Conservation (phyloP, 2,329 filamentous ascomycete genomes). For the Bipolaris cookei region DNA sequence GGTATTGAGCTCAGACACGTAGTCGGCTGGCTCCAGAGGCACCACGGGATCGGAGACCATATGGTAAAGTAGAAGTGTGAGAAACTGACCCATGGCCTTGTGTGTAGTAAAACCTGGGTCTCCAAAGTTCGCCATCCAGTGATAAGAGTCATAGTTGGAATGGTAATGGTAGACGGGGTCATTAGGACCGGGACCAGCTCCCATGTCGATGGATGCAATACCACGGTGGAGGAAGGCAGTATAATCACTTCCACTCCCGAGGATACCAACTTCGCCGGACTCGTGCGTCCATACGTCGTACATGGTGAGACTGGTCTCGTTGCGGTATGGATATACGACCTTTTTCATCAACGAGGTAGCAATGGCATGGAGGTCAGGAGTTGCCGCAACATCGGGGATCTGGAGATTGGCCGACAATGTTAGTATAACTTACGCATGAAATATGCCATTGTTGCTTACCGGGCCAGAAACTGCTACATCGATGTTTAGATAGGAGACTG, state of each 20-base stretch:
- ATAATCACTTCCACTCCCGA: constrained; percentile 57
- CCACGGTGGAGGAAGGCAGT: constrained; percentile 56
- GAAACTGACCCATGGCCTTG: constrained; percentile 57
- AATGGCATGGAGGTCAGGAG: constrained; percentile 52
- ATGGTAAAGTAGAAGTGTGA: constrained; percentile 53
- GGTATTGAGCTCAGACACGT: constrained; percentile 46
- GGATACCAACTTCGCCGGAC: constrained; percentile 49
- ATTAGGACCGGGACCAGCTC: constrained; percentile 45
- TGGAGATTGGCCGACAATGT: constrained; percentile 44
- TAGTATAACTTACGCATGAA: background rate
- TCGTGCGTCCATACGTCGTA: constrained; percentile 54
- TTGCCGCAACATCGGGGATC: constrained; percentile 48
- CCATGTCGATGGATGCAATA: constrained; percentile 53
- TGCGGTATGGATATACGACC: constrained; percentile 50
- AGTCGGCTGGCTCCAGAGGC: constrained; percentile 50
- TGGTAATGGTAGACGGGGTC: constrained; percentile 58
- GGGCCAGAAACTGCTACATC: constrained; percentile 52
- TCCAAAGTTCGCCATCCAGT: constrained; percentile 60
- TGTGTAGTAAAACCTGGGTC: constrained; percentile 60
- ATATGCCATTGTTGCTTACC: background rate
- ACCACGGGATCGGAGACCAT: constrained; percentile 49
- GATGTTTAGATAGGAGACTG: constrained; percentile 59
- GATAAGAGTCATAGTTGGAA: constrained; percentile 56
- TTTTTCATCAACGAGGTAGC: constrained; percentile 50
- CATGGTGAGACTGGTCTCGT: constrained; percentile 49